phyloP scores from a whole-genome alignment of 352 stramenopile genomes.

The Pythium phragmitis region DNA sequence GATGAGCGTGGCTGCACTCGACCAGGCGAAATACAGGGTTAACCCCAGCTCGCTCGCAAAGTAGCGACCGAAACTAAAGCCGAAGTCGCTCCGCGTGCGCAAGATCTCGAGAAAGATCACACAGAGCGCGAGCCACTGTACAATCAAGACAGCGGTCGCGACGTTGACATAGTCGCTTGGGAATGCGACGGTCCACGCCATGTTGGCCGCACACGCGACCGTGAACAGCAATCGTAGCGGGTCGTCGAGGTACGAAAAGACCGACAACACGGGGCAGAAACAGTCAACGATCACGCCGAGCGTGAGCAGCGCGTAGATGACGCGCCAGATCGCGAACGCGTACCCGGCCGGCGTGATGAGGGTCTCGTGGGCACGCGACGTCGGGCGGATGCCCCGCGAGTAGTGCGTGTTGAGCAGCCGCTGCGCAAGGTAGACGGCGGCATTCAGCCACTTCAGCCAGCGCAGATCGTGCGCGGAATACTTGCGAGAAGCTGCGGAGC shows the following conservation, averaged over 20 bases:
- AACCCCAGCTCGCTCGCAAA: constrained; percentile 61
- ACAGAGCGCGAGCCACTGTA: constrained; percentile 66
- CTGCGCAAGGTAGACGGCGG: constrained; percentile 20
- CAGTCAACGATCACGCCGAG: constrained; percentile 65
- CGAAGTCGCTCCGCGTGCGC: constrained; percentile 35
- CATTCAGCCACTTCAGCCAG: constrained; percentile 25
- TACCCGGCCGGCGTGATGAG: constrained; percentile 74
- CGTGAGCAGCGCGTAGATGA: constrained; percentile 60
- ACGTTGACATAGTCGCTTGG: constrained; percentile 61
- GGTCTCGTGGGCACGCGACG: constrained; percentile 63
- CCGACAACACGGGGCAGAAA: constrained; percentile 54
- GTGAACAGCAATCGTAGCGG: constrained; percentile 62
- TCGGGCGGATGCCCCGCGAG: constrained; percentile 41
- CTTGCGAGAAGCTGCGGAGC: constrained; percentile 5
- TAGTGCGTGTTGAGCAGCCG: constrained; percentile 23
- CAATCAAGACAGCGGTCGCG: constrained; percentile 46
- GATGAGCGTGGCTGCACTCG: constrained; percentile 66
- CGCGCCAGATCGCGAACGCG: constrained; percentile 74
- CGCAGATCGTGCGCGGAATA: constrained; percentile 19
- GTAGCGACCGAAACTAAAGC: constrained; percentile 50
- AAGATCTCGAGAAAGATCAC: constrained; percentile 59
- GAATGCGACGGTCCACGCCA: constrained; percentile 72
- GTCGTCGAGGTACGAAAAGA: constrained; percentile 46
- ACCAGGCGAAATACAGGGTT: constrained; percentile 76
- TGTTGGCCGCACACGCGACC: constrained; percentile 63